Conservation (phyloP, 129 eudicot genomes). For the Solidago caesia region DNA sequence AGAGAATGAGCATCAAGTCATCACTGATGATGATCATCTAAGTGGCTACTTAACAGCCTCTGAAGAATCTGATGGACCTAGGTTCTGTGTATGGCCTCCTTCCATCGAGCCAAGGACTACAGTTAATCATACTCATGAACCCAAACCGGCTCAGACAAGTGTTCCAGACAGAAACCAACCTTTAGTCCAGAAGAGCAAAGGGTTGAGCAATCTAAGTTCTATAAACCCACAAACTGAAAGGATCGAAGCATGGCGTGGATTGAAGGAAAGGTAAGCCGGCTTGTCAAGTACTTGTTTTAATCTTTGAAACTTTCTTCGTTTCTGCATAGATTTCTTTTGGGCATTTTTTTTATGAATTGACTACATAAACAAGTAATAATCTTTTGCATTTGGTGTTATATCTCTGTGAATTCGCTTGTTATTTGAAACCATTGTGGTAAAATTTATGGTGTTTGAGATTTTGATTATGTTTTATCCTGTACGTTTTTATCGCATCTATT, state of each 20-base stretch:
- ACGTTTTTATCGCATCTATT: not conserved
- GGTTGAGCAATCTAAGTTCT: constrained; percentile 47
- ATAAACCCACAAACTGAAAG: constrained; percentile 53
- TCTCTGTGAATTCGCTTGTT: constrained; percentile 18
- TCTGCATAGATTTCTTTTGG: constrained; percentile 23
- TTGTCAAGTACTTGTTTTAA: constrained; percentile 9
- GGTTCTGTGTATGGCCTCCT: constrained; percentile 30
- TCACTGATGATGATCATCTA: constrained; percentile 37
- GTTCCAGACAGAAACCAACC: constrained; percentile 11
- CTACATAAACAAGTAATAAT: constrained; percentile 19
- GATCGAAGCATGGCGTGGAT: constrained; percentile 63
- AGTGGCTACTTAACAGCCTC: constrained; percentile 29
- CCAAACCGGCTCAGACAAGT: constrained; percentile 29
- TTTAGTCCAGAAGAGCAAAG: constrained; percentile 15
- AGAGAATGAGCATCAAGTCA: constrained; percentile 13
- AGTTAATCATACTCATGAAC: constrained; percentile 14
- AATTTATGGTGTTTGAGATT: constrained; percentile 19
- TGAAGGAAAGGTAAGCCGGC: constrained; percentile 4
- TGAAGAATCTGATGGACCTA: constrained; percentile 49
- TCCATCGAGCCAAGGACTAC: constrained; percentile 20
- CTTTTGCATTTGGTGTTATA: constrained; percentile 19
- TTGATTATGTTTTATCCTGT: not conserved
- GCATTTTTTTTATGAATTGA: constrained; percentile 20
- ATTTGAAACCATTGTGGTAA: constrained; percentile 20
- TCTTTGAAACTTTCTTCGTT: constrained; percentile 17